These are phyloP conservation scores for Sporothrix variecibatus DNA, from an alignment of 2,329 filamentous ascomycete genomes.

Conservation along the genomic window DNA sequence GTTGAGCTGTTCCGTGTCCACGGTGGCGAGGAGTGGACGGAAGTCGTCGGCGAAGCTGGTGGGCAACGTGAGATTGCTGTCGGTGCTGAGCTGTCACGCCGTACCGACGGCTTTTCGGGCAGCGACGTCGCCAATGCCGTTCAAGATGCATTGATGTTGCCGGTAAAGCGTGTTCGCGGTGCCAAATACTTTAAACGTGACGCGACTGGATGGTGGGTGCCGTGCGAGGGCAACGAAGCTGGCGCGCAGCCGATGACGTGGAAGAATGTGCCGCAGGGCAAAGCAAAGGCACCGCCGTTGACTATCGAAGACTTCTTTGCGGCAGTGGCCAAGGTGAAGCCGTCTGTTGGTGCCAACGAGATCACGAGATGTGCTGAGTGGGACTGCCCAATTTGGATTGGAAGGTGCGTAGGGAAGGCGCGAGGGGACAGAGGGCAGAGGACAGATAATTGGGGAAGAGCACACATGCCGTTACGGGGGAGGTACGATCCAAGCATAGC, in stretches of 20 bases:
- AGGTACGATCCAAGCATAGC: neutral
- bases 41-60: slow-evolving; percentile 70
- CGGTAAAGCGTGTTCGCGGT: slow-evolving; percentile 19
- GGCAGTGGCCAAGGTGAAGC: slow-evolving; percentile 19
- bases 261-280: slow-evolving; percentile 19
- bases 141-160: slow-evolving; percentile 24
- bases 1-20: slow-evolving; percentile 88
- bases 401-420: slow-evolving; percentile 23
- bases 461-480: neutral
- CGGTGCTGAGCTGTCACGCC: slow-evolving; percentile 67
- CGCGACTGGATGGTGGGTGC: slow-evolving; percentile 6
- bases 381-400: slow-evolving; percentile 23
- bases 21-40: slow-evolving; percentile 73
- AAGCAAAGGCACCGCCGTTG: slow-evolving; percentile 13
- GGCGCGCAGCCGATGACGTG: slow-evolving; percentile 24
- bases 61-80: slow-evolving; percentile 57
- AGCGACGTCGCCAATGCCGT: slow-evolving; percentile 27
- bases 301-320: slow-evolving; percentile 22
- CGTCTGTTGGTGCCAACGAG: slow-evolving; percentile 17
- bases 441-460: neutral
- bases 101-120: slow-evolving; percentile 87
- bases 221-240: neutral
- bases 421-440: neutral
- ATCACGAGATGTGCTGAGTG: slow-evolving; percentile 16
- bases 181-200: slow-evolving; percentile 18